Conservation (phyloP, 306 rosid species). For the Pyrus pyrifolia region DNA sequence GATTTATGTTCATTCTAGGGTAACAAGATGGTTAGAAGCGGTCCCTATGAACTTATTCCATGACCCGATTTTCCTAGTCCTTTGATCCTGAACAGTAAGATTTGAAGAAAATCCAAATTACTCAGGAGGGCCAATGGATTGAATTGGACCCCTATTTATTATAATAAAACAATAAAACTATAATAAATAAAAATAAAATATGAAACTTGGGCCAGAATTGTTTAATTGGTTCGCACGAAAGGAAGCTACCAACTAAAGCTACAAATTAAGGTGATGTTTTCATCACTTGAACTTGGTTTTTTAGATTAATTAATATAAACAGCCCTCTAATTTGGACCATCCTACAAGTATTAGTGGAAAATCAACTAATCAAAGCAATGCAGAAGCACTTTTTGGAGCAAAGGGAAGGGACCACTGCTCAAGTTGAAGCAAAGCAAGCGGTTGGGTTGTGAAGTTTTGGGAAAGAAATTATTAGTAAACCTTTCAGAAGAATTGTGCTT, state of each 20-base stretch:
- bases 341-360: not conserved
- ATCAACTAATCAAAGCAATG: not conserved
- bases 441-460: not conserved
- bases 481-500: not conserved
- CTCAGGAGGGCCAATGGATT: no score
- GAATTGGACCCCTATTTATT: not conserved
- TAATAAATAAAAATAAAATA: not conserved
- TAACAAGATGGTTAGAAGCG: no score
- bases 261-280: not conserved
- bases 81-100: no score
- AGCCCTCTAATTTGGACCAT: not conserved
- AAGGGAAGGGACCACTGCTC: not conserved
- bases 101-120: no score
- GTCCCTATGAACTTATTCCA: no score
- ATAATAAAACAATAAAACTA: constrained; percentile 12
- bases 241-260: constrained; percentile 6
- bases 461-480: not conserved
- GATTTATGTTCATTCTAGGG: no score
- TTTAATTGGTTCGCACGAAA: constrained; percentile 2
- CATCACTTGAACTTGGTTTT: not conserved
- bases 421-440: not conserved
- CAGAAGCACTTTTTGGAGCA: not conserved
- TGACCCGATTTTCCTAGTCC: no score
- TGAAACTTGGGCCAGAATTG: not conserved
- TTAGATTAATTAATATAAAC: not conserved